Conservation (phyloP, 306 rosid genomes). For the Cucurbita pepo region DNA sequence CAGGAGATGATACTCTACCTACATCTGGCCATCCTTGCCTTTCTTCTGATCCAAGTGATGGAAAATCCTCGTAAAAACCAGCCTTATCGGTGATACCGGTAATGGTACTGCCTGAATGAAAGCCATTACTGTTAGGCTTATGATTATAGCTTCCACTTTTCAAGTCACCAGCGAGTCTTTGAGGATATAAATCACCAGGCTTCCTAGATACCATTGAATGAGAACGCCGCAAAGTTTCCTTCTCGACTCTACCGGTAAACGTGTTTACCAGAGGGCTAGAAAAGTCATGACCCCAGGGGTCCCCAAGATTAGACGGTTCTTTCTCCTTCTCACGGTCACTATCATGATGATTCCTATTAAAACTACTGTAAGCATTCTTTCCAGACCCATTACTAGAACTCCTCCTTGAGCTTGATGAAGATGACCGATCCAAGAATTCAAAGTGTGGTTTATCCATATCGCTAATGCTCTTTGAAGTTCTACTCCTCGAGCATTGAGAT, state of each 20-base stretch:
- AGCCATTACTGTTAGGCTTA: slow-evolving; percentile 36
- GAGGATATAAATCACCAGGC: slow-evolving; percentile 36
- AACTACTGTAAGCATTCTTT: slow-evolving; percentile 87
- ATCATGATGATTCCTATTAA: slow-evolving; percentile 77
- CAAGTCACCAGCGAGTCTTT: slow-evolving; percentile 29
- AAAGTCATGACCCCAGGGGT: slow-evolving; percentile 56
- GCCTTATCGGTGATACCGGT: slow-evolving; percentile 51
- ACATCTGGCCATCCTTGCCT: slow-evolving; percentile 52
- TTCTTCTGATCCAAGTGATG: slow-evolving; percentile 88
- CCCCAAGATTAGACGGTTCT: slow-evolving; percentile 47
- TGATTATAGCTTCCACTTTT: slow-evolving; percentile 32
- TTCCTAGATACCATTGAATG: slow-evolving; percentile 71
- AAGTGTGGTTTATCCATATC: slow-evolving; percentile 55
- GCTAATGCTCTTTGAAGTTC: slow-evolving; percentile 38
- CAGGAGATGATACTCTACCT: slow-evolving; percentile 71
- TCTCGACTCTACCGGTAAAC: slow-evolving; percentile 51
- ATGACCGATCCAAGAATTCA: slow-evolving; percentile 55
- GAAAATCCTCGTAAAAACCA: slow-evolving; percentile 86
- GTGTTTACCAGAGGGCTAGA: slow-evolving; percentile 52
- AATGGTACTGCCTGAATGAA: slow-evolving; percentile 40
- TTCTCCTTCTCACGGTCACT: slow-evolving; percentile 87
- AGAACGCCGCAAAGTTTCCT: slow-evolving; percentile 67
- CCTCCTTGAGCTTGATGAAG: slow-evolving; percentile 65
- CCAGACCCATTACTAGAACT: slow-evolving; percentile 63
- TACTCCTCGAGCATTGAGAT: slow-evolving; percentile 44